Conservation (phyloP, 1,139 yeast genomes). For the Taphrina betulina region DNA sequence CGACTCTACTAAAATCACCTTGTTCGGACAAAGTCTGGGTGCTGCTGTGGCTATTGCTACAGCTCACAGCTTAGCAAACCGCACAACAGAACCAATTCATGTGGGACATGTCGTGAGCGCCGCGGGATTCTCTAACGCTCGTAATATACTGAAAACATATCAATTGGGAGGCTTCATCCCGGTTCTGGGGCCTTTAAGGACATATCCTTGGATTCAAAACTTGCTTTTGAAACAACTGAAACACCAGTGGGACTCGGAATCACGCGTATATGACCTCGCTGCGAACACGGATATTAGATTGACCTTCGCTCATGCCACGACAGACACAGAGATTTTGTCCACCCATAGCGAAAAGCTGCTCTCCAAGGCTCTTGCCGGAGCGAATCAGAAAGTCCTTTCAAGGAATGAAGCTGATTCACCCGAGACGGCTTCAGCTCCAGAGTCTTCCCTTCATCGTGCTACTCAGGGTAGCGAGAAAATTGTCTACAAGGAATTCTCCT, state of each 20-base stretch:
- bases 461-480: not conserved
- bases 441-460: too few relatives aligned
- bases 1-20: slow-evolving; percentile 8
- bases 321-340: slow-evolving; percentile 6
- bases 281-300: not conserved
- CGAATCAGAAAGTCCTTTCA: not conserved
- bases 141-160: slow-evolving; percentile 29
- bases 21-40: slow-evolving; percentile 35
- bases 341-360: slow-evolving; percentile 8
- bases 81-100: not conserved
- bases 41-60: slow-evolving; percentile 34
- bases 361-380: not conserved
- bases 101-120: slow-evolving; percentile 29
- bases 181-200: slow-evolving; percentile 26
- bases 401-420: not conserved
- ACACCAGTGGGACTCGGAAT: slow-evolving; percentile 31
- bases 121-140: slow-evolving; percentile 33
- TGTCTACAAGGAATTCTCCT: slow-evolving; percentile 7
- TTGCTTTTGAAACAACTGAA: slow-evolving; percentile 20
- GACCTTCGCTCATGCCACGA: slow-evolving; percentile 17
- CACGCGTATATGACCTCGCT: slow-evolving; percentile 1
- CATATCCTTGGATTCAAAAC: slow-evolving; percentile 28
- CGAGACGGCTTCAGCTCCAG: not conserved
- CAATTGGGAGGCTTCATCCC: slow-evolving; percentile 33
- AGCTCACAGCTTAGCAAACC: slow-evolving; percentile 28